Base-by-base conservation (phyloP, 2,329 filamentous ascomycete genomes). In the Rhynchosporium agropyri region DNA sequence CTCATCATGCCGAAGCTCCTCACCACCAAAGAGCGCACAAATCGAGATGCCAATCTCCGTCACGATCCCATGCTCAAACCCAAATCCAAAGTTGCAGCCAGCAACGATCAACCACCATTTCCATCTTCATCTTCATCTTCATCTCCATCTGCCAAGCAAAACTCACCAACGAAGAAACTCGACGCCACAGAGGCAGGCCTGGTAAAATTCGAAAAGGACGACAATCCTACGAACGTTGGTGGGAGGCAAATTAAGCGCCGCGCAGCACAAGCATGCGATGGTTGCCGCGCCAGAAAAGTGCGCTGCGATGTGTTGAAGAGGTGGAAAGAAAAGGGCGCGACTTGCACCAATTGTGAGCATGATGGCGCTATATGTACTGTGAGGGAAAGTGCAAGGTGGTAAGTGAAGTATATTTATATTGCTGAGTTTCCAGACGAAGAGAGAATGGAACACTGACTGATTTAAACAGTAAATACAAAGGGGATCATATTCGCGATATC, bases 231-330 rank as follows among this genome's bases (percentile, higher is more conserved):
- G 20, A 20, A 20, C 20, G 20, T 20, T 20, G 20, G 20, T 20
- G 20, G 20, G 20, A 20, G 20, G 20, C 20, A 20, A 20, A 20
- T 20, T 20, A 97, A 97, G 78, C 84, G 92, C 72, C 85, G 93
- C 73, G 92, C 93, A n/a, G 92, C 92, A 9, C 90, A 94, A 70
- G 93, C 93, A 20, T 97, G 93, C 76, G 91, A 92, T 66, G 92
- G 89, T 71, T 97, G 93, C 77, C 85, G 93, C 71, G 88, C 90
- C 62, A 87, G 93, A 74, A 97, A 97, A 76, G 93, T 97, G 48
- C 86, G 93, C 62, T 97, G 93, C 79, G 93, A 97, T 79, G 92
- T 97, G 62, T 92, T 95, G 63, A 92, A 96, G 76, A 89, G 67
- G n/a, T 71, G 71, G 40, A 68, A 65, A 10, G 64, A 68, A 4